Base-by-base conservation (phyloP, 1,284 basidiomycete genomes). In the Fistulinella cinereoalba region DNA sequence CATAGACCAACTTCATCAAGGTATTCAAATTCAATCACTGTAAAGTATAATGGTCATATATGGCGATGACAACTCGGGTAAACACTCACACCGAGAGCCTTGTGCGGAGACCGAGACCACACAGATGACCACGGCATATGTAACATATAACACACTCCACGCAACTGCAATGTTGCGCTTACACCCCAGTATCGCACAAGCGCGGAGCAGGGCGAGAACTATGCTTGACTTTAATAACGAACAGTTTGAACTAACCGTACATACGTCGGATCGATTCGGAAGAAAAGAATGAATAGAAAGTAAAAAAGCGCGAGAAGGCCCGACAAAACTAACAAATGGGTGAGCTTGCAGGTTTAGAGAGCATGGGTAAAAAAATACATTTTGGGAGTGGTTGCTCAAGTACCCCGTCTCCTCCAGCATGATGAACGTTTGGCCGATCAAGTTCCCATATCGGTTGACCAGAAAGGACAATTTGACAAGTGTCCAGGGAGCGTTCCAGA, bases 171-270 rank as follows among this genome's bases (percentile, higher is more conserved):
- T 13, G 12, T 36, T 25, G n/a, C 28, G 58, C 9, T 27, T 51
- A 28, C 27, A 56, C 29, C 50, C 29, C 19, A 46, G 18, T 27
- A 62, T 41, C 18, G 61, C 53, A 42, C 56, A 57, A 8, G 58
- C 37, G 13, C 61, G 62, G 38, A 61, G 43, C 3, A 49, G 34
- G 8, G 64, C 61, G 28, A 62, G 41, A 15, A 62, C 60, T 63
- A 27, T 4, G 28, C 4, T 12, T 6, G 0, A 11, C 12, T 2
- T n/a, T 37, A 11, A 37, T 32, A 25, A 19, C 22, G n/a, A 4
- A 29, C 8, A 2, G 22, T 27, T 33, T 3, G 12, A 0, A 28
- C 11, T 3, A 6, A 19, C 21, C 4, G 32, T 28, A 43, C 60
- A 52, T 38, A 61, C 60, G 36, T 2, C 58, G 62, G 8, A 60